phyloP scores from a whole-genome alignment of 2,329 filamentous ascomycete species.

The Ophiostoma montium region DNA sequence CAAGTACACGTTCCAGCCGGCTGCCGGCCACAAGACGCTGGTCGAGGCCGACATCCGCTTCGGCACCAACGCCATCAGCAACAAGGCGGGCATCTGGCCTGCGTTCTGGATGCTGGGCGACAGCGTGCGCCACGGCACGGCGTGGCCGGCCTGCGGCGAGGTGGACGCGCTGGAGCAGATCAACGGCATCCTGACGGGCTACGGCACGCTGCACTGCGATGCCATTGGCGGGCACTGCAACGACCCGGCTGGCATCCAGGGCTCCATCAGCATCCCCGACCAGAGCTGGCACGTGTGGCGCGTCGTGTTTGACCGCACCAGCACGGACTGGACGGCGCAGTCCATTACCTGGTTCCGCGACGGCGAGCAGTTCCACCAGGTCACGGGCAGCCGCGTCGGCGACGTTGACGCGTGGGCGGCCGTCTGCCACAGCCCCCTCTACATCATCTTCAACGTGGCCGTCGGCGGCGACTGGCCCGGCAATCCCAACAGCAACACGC shows the following conservation, averaged over 20 bases:
- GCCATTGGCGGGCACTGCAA: slow-evolving; percentile 31
- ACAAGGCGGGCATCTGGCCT: slow-evolving; percentile 40
- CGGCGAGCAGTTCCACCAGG: slow-evolving; percentile 27
- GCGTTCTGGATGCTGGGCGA: slow-evolving; percentile 41
- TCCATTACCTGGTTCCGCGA: slow-evolving; percentile 35
- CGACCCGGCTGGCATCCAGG: slow-evolving; percentile 29
- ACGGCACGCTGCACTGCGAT: slow-evolving; percentile 37
- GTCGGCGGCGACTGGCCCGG: slow-evolving; percentile 29
- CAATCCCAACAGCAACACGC: slow-evolving; percentile 20
- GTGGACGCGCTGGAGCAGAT: slow-evolving; percentile 39
- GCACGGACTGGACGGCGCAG: slow-evolving; percentile 29
- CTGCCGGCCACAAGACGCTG: slow-evolving; percentile 27
- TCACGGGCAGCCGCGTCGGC: slow-evolving; percentile 28
- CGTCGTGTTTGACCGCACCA: slow-evolving; percentile 31
- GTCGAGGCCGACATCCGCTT: slow-evolving; percentile 31
- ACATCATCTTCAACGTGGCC: slow-evolving; percentile 34
- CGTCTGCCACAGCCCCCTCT: slow-evolving; percentile 28
- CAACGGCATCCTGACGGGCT: slow-evolving; percentile 28
- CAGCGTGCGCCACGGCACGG: slow-evolving; percentile 26
- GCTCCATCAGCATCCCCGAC: slow-evolving; percentile 25
- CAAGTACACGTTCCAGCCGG: slow-evolving; percentile 29
- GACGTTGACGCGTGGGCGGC: slow-evolving; percentile 30
- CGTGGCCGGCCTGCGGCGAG: slow-evolving; percentile 37
- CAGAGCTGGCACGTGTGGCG: slow-evolving; percentile 35
- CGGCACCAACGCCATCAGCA: slow-evolving; percentile 21